Percentiles rank a stretch among this genome's conserved stretches.
Conservation (phyloP, 805 yeast genomes). For the Starmerella powellii region DNA sequence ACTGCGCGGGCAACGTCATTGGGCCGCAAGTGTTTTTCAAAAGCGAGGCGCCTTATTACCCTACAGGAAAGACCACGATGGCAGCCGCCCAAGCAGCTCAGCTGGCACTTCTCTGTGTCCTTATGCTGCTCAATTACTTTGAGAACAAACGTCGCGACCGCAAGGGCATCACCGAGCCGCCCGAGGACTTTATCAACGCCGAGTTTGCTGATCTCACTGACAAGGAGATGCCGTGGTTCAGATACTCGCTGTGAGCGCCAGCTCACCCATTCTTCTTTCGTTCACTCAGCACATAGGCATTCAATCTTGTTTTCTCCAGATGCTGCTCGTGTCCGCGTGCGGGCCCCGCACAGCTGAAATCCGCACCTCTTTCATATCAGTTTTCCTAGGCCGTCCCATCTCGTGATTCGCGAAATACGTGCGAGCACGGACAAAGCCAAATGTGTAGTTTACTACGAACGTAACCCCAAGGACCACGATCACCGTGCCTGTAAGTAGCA, state of each 20-base stretch:
- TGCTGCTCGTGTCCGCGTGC: not conserved
- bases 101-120: constrained; percentile 24
- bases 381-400: too few species aligned
- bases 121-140: not conserved
- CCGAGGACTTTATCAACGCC: constrained; percentile 10
- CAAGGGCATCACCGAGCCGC: constrained; percentile 8
- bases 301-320: not conserved
- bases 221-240: constrained; percentile 41
- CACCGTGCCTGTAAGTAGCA: not conserved
- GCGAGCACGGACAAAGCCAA: constrained; percentile 19
- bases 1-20: constrained; percentile 42
- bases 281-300: too few species aligned
- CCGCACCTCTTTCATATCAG: not conserved
- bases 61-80: constrained; percentile 46
- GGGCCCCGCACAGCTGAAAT: not conserved
- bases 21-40: constrained; percentile 54
- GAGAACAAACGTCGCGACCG: constrained; percentile 12
- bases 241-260: constrained; percentile 30
- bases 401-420: constrained; percentile 3
- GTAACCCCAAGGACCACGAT: not conserved
- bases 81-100: constrained; percentile 39
- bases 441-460: constrained; percentile 15
- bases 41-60: constrained; percentile 47
- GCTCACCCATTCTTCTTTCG: too few species aligned
- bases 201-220: constrained; percentile 43